Evolutionary conservation across 1,284 basidiomycete species (phyloP), one percentile per base, ranked within the genome.

Genomic region (Paramarasmius palmivorus): DNA sequence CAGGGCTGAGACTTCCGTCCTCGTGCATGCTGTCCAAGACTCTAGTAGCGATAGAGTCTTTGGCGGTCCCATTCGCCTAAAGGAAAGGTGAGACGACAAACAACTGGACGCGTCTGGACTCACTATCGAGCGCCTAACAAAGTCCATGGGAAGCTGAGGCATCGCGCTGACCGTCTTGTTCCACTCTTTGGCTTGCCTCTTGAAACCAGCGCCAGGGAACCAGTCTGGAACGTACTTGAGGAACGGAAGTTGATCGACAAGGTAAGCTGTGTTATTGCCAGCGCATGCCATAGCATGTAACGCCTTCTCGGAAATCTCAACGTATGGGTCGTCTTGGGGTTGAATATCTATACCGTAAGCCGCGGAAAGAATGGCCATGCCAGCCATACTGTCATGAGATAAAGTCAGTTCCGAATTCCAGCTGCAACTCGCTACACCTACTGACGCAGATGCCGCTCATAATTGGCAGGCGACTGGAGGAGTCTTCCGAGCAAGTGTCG

Each of bases 401-500:
- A 32, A 32, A 32, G 7, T 32, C 29, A 32, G 29, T 32, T 12
- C 6, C 29, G 12, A 32, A 12, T 12, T 32, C 7, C 6, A 32
- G 12, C 6, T 32, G 29, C 6, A 32, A 12, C 12, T 6, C 7
- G 29, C 6, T 32, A 32, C 7, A 32, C 29, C 6, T 32, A 32
- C 29, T 32, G 29, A 6, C 29, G 29, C 12, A 32, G 12, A 56
- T 71, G 68, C 7, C 58, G 37, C 26, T 54, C 57, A 41, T 68
- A 67, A 3, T 61, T 19, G 1, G 61, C 51, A 3, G 66, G 64
- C 3, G 52, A 53, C 2, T 46, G 40, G 3, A 68, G 42, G 8
- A 70, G 49, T 4, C 55, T 52, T 1, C 53, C 50, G 14, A 72
- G 53, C 38, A 70, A 55, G 2, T 54, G 53, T 22, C 64, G 58